Conservation (phyloP, 176 grass and related monocot species). For the Carex myosuroides region DNA sequence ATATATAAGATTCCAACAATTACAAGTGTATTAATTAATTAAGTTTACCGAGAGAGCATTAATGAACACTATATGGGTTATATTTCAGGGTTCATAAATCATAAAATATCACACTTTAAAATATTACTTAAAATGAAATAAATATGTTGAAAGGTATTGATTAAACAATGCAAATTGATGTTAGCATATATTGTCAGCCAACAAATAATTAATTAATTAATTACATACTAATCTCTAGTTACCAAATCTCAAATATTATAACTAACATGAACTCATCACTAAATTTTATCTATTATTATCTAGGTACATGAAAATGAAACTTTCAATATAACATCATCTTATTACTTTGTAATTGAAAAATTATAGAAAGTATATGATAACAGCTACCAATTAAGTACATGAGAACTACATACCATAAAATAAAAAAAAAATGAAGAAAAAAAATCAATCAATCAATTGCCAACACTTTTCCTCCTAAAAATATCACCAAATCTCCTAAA, state of each 20-base stretch:
- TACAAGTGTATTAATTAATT: no score
- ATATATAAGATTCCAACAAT: no score
- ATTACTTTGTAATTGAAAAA: not conserved
- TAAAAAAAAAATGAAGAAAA: not conserved
- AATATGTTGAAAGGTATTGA: not conserved
- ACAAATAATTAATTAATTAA: not conserved
- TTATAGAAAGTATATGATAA: not conserved
- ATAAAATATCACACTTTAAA: no score
- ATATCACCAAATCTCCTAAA: constrained; percentile 63
- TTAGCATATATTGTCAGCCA: not conserved
- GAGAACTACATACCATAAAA: not conserved
- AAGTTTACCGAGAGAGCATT: no score
- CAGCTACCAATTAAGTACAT: constrained; percentile 8
- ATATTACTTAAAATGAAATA: not conserved
- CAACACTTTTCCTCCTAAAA: constrained; percentile 52
- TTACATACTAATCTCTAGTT: not conserved
- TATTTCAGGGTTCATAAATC: no score
- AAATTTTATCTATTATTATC: not conserved
- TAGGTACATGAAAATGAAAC: constrained; percentile 5
- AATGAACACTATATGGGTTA: no score
- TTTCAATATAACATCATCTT: not conserved
- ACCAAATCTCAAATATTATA: constrained; percentile 4
- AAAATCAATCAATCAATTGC: constrained; percentile 4
- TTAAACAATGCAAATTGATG: not conserved
- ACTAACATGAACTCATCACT: not conserved